Conservation (phyloP, 2,329 filamentous ascomycete species). For the Fusarium beomiforme region DNA sequence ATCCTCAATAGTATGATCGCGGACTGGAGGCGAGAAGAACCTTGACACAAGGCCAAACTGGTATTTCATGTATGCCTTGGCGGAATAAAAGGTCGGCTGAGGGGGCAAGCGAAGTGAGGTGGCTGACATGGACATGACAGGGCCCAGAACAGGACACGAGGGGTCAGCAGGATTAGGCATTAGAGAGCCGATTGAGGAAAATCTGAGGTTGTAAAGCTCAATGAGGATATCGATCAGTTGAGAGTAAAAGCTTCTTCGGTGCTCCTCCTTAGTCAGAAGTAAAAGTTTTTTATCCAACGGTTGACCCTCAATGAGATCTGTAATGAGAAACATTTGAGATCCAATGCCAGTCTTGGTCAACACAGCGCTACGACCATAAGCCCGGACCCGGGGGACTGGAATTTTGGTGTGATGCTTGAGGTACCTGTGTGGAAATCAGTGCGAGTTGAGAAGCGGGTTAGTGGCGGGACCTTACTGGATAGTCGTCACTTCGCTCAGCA, state of each 20-base stretch:
- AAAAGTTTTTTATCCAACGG: constrained; percentile 30
- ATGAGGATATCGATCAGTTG: constrained; percentile 41
- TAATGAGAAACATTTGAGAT: constrained; percentile 35
- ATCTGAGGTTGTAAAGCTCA: constrained; percentile 38
- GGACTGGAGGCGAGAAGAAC: constrained; percentile 4
- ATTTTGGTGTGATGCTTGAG: constrained; percentile 34
- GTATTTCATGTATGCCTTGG: constrained; percentile 17
- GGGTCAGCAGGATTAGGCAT: constrained; percentile 32
- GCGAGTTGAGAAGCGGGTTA: neutral
- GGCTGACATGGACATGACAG: constrained; percentile 34
- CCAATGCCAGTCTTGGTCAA: neutral
- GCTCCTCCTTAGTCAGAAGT: neutral
- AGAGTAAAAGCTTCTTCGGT: constrained; percentile 32
- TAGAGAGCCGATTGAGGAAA: constrained; percentile 39
- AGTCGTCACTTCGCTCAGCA: constrained; percentile 42
- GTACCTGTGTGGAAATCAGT: constrained; percentile 28
- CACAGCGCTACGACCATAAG: constrained; percentile 28
- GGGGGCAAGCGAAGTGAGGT: constrained; percentile 7
- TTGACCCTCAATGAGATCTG: constrained; percentile 33
- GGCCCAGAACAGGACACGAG: constrained; percentile 24
- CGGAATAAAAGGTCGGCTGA: constrained; percentile 10
- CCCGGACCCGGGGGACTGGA: constrained; percentile 35
- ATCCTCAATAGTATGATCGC: constrained; percentile 14
- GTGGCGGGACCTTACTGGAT: constrained; percentile 23
- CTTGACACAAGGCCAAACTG: constrained; percentile 16